Conservation (phyloP, 2,329 filamentous ascomycete genomes). For the Claviceps cyperi region DNA sequence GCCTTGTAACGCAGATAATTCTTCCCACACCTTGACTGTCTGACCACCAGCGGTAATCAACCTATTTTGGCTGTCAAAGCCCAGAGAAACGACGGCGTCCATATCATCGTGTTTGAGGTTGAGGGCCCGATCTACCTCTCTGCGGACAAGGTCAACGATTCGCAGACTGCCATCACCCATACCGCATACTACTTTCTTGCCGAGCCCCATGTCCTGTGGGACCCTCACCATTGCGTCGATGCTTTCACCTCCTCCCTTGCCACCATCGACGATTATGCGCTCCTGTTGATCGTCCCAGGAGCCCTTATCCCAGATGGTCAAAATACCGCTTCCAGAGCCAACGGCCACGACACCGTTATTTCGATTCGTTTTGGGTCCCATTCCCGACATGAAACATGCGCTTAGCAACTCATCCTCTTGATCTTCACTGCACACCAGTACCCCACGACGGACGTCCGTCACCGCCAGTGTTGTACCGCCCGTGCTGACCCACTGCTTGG, state of each 20-base stretch:
- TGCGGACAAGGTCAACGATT: constrained; percentile 60
- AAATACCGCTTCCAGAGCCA: constrained; percentile 59
- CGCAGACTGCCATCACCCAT: constrained; percentile 67
- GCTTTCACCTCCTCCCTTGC: constrained; percentile 53
- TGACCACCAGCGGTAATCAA: constrained; percentile 82
- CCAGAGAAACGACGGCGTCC: constrained; percentile 69
- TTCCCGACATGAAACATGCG: constrained; percentile 60
- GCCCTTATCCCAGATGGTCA: constrained; percentile 89
- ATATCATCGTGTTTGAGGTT: constrained; percentile 64
- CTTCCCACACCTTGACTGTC: constrained; percentile 86
- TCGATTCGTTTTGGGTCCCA: constrained; percentile 50
- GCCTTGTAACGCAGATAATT: constrained; percentile 43
- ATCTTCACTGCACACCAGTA: constrained; percentile 79
- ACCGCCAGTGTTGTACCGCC: constrained; percentile 84
- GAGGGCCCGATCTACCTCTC: constrained; percentile 53
- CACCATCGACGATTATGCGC: constrained; percentile 60
- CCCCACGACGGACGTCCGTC: constrained; percentile 74
- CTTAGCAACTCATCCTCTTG: constrained; percentile 90
- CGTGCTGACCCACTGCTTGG: constrained; percentile 90
- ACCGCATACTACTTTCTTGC: constrained; percentile 66
- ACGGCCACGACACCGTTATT: constrained; percentile 66
- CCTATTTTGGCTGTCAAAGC: constrained; percentile 71
- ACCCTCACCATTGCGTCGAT: constrained; percentile 64
- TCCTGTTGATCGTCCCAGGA: constrained; percentile 94
- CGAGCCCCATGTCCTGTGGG: constrained; percentile 53